Evolutionary conservation across 2,329 filamentous ascomycete genomes (phyloP).

Genomic region (Nakataea oryzae): DNA sequence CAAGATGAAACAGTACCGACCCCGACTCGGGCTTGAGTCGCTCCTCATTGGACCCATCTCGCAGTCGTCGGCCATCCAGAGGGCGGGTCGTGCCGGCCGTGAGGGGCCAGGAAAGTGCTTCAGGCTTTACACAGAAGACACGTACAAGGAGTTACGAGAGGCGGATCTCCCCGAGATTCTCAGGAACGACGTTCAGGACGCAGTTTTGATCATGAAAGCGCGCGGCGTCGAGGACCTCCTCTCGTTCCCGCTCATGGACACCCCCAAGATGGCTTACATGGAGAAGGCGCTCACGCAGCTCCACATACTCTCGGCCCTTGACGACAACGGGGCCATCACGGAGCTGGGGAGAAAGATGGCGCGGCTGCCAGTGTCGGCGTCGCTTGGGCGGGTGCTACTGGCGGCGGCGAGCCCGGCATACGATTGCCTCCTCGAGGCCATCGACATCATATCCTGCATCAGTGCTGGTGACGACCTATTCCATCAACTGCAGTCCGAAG

Average conservation of each 20-base stretch:
- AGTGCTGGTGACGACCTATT: constrained; percentile 56
- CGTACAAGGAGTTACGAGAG: constrained; percentile 60
- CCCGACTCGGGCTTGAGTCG: constrained; percentile 78
- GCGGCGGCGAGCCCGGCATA: constrained; percentile 61
- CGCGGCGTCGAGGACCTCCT: constrained; percentile 75
- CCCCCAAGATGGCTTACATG: constrained; percentile 65
- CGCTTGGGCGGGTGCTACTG: constrained; percentile 72
- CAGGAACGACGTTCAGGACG: constrained; percentile 76
- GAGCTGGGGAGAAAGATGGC: constrained; percentile 66
- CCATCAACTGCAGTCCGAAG: constrained; percentile 46
- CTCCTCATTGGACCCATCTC: constrained; percentile 85
- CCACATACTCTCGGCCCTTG: constrained; percentile 65
- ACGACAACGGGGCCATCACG: constrained; percentile 64
- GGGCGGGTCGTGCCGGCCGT: constrained; percentile 84
- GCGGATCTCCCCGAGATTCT: constrained; percentile 82
- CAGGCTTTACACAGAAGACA: constrained; percentile 73
- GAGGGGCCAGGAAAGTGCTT: constrained; percentile 87
- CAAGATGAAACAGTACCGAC: constrained; percentile 86
- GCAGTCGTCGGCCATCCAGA: constrained; percentile 84
- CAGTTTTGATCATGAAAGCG: constrained; percentile 88
- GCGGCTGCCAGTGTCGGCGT: constrained; percentile 70
- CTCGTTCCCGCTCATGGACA: constrained; percentile 75
- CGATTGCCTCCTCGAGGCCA: constrained; percentile 68
- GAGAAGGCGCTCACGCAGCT: constrained; percentile 76
- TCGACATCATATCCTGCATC: constrained; percentile 68